Percentiles rank a stretch among this genome's conserved stretches.
These are phyloP conservation scores for Paulownia fortunei DNA, from an alignment of 257 asterid genomes.

Conservation along the genomic window DNA sequence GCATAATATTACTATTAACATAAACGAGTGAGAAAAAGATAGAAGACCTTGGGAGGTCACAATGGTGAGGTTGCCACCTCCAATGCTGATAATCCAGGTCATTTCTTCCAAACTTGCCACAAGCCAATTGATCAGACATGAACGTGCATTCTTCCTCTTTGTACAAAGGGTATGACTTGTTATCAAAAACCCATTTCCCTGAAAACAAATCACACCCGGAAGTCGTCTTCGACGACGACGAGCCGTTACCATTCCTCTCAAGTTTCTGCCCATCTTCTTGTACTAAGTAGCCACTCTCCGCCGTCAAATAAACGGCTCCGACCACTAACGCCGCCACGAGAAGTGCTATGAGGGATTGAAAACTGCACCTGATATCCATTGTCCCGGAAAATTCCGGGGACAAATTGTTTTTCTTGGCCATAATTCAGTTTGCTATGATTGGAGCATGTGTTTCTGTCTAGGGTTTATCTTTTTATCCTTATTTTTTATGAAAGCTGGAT, in stretches of 20 bases:
- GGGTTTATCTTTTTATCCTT: constrained; percentile 32
- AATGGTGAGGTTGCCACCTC: constrained; percentile 91
- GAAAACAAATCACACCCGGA: constrained; percentile 70
- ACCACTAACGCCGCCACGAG: constrained; percentile 56
- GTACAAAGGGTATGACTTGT: constrained; percentile 71
- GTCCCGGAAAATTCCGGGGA: constrained; percentile 34
- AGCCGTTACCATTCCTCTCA: neutral
- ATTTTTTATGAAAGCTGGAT: neutral
- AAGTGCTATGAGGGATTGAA: constrained; percentile 58
- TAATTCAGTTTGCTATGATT: constrained; percentile 14
- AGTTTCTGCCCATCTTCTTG: constrained; percentile 27
- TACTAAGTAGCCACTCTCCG: constrained; percentile 54
- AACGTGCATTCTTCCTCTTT: constrained; percentile 75
- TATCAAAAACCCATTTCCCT: constrained; percentile 87
- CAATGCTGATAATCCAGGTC: constrained; percentile 69
- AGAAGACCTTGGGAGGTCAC: constrained; percentile 57
- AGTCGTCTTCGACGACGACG: neutral
- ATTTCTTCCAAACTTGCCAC: constrained; percentile 75
- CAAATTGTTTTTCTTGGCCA: constrained; percentile 45
- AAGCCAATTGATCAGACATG: constrained; percentile 94
- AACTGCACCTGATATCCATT: constrained; percentile 64
- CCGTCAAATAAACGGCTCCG: constrained; percentile 66
- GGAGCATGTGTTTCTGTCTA: constrained; percentile 12
- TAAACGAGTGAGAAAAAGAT: neutral
- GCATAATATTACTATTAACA: no score